phyloP scores from a whole-genome alignment of 208 protist genomes.

The Acanthamoeba rhysodes region DNA sequence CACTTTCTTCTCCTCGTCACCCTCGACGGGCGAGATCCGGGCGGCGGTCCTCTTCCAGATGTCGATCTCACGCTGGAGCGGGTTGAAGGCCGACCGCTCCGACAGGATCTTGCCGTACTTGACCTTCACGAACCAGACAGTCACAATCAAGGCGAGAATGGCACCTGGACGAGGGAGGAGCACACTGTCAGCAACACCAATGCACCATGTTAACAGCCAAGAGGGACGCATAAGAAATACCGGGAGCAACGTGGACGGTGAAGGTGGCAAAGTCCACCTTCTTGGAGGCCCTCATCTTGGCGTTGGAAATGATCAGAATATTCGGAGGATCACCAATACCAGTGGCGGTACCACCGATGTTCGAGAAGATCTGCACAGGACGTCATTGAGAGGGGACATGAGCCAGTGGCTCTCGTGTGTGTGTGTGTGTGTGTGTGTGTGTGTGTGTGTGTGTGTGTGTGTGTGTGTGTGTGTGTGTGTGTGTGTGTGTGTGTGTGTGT shows the following conservation, averaged over 20 bases:
- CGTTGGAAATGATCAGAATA: slow-evolving; percentile 87
- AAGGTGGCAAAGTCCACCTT: slow-evolving; percentile 24
- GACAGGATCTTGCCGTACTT: not conserved
- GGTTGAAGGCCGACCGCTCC: not conserved
- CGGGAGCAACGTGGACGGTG: slow-evolving; percentile 54
- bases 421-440: no score
- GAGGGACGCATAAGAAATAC: no score
- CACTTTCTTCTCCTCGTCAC: slow-evolving; percentile 65
- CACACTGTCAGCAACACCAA: no score
- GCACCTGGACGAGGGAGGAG: not conserved
- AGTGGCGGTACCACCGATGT: slow-evolving; percentile 87
- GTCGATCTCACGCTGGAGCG: slow-evolving; percentile 10
- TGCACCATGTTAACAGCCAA: not conserved
- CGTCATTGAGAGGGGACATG: not conserved
- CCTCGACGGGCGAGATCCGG: not conserved
- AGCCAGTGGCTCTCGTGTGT: slow-evolving; percentile 30
- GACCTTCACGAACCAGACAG: not conserved
- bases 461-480: no score
- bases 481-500: no score
- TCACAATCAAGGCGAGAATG: slow-evolving; percentile 24
- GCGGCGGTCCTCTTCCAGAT: slow-evolving; percentile 57
- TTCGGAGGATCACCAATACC: slow-evolving; percentile 90
- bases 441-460: no score
- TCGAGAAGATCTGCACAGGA: slow-evolving; percentile 76
- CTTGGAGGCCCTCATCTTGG: not conserved